phyloP scores from a whole-genome alignment of 164 flowering plant species.

The Sextonia rubra region DNA sequence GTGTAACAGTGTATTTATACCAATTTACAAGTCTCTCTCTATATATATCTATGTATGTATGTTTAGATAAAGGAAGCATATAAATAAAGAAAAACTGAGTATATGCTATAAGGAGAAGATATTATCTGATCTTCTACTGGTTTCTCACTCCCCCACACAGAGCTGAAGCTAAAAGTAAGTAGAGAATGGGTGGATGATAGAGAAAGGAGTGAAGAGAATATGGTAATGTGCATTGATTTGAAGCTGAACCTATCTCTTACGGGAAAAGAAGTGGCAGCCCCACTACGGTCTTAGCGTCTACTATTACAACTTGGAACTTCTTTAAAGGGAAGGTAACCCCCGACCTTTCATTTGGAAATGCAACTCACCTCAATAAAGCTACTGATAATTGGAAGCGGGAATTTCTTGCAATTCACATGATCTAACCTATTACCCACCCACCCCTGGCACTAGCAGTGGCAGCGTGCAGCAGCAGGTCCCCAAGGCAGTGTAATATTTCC shows the following conservation, averaged over 20 bases:
- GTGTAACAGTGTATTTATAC: slow-evolving; percentile 2
- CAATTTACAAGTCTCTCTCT: too few species aligned
- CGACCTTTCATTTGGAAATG: background rate
- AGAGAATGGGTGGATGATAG: background rate
- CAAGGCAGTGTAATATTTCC: background rate
- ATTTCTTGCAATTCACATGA: background rate
- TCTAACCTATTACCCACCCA: background rate
- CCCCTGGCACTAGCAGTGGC: background rate
- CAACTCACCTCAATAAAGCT: slow-evolving; percentile 1
- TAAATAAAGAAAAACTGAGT: background rate
- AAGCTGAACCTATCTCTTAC: background rate
- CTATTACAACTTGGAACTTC: background rate
- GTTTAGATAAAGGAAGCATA: too few species aligned
- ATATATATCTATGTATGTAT: too few species aligned
- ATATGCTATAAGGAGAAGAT: background rate
- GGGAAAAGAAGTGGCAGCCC: background rate
- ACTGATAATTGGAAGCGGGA: slow-evolving; percentile 1
- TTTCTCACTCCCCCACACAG: background rate
- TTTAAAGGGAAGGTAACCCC: background rate
- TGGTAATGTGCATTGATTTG: background rate
- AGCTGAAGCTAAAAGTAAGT: background rate
- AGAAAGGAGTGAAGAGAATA: background rate
- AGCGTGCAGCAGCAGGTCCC: too few species aligned
- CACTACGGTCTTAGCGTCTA: too few species aligned
- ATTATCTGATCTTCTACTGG: background rate